Evolutionary conservation across 2,329 filamentous ascomycete genomes (phyloP), one percentile per base, ranked within the genome.

Genomic region (Colletotrichum liaoningense): DNA sequence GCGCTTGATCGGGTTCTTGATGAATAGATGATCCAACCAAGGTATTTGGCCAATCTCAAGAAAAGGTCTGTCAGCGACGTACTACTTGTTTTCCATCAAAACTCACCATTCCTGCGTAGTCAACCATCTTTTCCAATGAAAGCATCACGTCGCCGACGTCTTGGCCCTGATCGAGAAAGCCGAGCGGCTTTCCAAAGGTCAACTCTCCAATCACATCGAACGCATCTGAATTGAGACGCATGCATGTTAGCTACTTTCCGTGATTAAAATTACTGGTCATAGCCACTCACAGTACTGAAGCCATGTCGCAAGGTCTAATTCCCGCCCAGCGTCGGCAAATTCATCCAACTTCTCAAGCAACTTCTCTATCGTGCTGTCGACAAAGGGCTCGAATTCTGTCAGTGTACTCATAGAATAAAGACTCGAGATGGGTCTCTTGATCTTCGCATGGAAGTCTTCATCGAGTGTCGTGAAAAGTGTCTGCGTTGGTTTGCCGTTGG

Each of bases 351-450:
- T 68, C 16, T 49, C 69, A 28, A 76, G 28, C 42, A 75, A 72
- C 69, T 74, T 73, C 4, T 63, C 52, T 14, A 75, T 72, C 0
- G 80, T 83, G 2, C 74, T 78, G 64, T 84, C 81, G 6, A 84
- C 82, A 35, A 82, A 80, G 1, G 79, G 78, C 65, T 84, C 82
- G 56, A 82, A 84, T 12, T 82, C 80, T 6, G 85, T 79, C 14
- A 86, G 71, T 0, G 80, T 84, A 24, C 78, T 83, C 77, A 87
- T 80, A 1, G 83, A 81, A 73, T 86, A 86, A 0, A 81, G 79
- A 42, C 78, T 78, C 0, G 84, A 81, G 14, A 85, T 79, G 1
- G 81, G 78, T 16, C 82, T 79, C 59, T 83, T 84, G 7, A 84
- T 82, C 11, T 76, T 79, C 2, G 82, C 81, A 74, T 87, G 85